Evolutionary conservation across 331 rosid species (phyloP), one percentile per base, ranked within the genome.

Genomic region (Prunus yedoensis): DNA sequence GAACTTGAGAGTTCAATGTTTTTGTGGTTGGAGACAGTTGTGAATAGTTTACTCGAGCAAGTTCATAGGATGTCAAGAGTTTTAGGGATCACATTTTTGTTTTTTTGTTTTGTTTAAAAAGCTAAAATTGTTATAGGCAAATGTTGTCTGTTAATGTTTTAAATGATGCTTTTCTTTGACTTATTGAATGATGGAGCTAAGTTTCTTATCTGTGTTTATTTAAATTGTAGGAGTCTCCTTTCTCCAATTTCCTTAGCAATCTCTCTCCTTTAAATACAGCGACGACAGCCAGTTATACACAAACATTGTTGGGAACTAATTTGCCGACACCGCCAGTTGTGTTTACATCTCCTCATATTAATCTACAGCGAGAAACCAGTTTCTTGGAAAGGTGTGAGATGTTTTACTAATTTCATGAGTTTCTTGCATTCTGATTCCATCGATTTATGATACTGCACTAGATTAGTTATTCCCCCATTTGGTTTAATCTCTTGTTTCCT

Each of bases 281-380:
- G 4, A 70, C 63, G 23, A 16, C n/a, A 3, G 45, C 2, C 0
- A 17, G 51, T 62, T 69, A 28, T 70, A 47, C 73, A 2, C 77
- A 62, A 21, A 58, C 75, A 25, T 74, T 50, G 17, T 43, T 62
- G 9, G 79, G 61, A 23, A 46, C 35, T 38, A 68, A 20, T 70
- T 38, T 80, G 61, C 80, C 84, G 1, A 80, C 71, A 15, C 73
- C 72, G 1, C 46, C 63, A 2, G 62, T 63, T 7, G 80, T 80
- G 18, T 80, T 80, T 70, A 53, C 80, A 28, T 74, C 84, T 69
- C 84, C 84, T 16, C 77, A 6, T 45, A 21, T 61, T 16, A 66
- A 62, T 69, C 27, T 52, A 72, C 77, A 68, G 61, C 38, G 67
- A n/a, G 73, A 75, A 63, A 62, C 45, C 45, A 45, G 66, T 43